Evolutionary conservation across 768 basidiomycete species (phyloP).

Genomic region (Podaxis sp.): DNA sequence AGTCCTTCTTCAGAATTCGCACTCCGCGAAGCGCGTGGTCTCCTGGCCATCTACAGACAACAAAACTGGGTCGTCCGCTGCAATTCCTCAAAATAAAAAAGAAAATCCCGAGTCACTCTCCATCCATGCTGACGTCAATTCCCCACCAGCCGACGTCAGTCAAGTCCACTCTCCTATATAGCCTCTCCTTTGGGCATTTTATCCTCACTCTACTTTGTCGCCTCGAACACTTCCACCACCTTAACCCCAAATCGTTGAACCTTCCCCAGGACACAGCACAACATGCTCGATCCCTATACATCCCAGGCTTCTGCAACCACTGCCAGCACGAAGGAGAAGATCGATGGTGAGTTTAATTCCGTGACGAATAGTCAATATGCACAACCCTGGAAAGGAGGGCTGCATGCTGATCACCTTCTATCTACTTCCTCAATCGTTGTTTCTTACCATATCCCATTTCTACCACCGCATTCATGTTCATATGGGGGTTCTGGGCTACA

Average conservation of each 20-base stretch:
- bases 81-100: neutral
- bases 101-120: neutral
- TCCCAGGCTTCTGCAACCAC: constrained; percentile 55
- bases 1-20: neutral
- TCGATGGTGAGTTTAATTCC: constrained; percentile 41
- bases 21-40: neutral
- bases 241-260: neutral
- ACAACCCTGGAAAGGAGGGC: neutral
- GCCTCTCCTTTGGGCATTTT: neutral
- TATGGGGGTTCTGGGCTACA: neutral
- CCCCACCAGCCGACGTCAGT: neutral
- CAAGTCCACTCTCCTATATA: neutral
- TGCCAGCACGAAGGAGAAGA: constrained; percentile 59
- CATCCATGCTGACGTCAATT: neutral
- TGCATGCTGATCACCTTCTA: neutral
- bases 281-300: constrained; percentile 69
- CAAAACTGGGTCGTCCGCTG: neutral
- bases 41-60: neutral
- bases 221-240: too few species aligned
- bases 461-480: neutral
- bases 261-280: constrained; percentile 10
- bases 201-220: neutral
- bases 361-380: neutral
- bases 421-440: constrained; percentile 7
- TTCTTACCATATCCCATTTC: neutral